phyloP scores from a whole-genome alignment of 768 basidiomycete species.

The Leccinellum rugosiceps region DNA sequence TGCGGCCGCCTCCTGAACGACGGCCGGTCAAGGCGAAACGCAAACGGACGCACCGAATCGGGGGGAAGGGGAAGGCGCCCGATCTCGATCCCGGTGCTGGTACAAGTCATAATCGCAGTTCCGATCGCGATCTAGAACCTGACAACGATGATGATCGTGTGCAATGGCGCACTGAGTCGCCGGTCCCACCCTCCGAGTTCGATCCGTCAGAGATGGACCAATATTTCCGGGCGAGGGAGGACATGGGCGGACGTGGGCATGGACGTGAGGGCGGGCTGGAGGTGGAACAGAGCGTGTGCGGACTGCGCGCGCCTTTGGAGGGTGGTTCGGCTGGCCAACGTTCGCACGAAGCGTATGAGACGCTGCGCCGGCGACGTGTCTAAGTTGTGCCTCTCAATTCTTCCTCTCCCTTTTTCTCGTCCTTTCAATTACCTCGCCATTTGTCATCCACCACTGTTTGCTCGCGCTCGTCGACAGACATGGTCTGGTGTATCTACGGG shows the following conservation, averaged over 20 bases:
- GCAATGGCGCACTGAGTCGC: constrained; percentile 27
- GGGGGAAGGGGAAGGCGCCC: constrained; percentile 24
- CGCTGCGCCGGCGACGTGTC: background rate
- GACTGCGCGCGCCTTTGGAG: background rate
- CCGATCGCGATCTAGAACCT: background rate
- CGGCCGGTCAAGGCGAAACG: constrained; percentile 69
- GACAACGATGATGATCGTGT: background rate
- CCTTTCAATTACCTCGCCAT: background rate
- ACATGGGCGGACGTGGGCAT: background rate
- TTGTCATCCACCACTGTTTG: background rate
- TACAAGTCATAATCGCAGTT: background rate
- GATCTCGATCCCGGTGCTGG: background rate
- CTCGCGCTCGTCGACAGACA: background rate
- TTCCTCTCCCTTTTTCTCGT: background rate
- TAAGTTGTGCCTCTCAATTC: background rate
- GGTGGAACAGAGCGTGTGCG: background rate
- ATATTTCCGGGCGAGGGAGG: constrained; percentile 52
- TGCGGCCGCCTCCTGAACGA: constrained; percentile 38
- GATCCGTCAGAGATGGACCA: constrained; percentile 71
- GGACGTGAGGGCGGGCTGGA: background rate
- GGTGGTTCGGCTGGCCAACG: background rate
- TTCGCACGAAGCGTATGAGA: background rate
- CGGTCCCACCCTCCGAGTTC: constrained; percentile 50
- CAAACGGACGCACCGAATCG: constrained; percentile 69
- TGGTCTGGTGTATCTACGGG: background rate